These are phyloP conservation scores for Hortiboletus campestris DNA, from an alignment of 768 basidiomycete genomes.

Conservation along the genomic window DNA sequence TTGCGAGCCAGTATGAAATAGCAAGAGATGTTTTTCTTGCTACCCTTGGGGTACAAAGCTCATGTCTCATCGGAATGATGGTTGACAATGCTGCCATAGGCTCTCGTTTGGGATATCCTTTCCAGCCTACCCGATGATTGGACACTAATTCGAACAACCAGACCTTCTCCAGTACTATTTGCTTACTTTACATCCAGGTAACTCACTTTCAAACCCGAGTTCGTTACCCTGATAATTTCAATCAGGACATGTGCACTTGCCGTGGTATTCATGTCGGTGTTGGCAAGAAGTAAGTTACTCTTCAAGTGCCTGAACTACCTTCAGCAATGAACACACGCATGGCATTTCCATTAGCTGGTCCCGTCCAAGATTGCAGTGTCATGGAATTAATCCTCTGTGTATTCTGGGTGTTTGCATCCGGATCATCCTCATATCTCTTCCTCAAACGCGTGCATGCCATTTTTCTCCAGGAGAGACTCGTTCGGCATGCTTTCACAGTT, in stretches of 20 bases:
- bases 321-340: neutral
- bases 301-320: neutral
- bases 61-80: neutral
- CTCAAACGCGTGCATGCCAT: conserved; percentile 38
- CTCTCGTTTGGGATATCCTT: conserved; percentile 27
- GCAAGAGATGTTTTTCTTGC: conserved; percentile 19
- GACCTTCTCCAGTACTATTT: conserved; percentile 14
- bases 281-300: conserved; percentile 20
- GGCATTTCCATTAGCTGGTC: conserved; percentile 19
- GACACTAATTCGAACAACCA: conserved; percentile 15
- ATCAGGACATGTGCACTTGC: conserved; percentile 19
- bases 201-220: neutral
- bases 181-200: conserved; percentile 28
- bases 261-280: conserved; percentile 13
- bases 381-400: conserved; percentile 14
- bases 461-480: conserved; percentile 21
- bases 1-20: conserved; percentile 20
- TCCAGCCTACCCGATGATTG: conserved; percentile 22
- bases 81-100: conserved; percentile 12
- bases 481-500: conserved; percentile 25
- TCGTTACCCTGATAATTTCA: conserved; percentile 3
- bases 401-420: conserved; percentile 21
- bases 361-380: conserved; percentile 19
- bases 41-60: conserved; percentile 18
- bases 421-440: conserved; percentile 36